A percentile compares a stretch with the other conserved stretches of the same genome.
phyloP scores from a whole-genome alignment of 139 green algal genomes.

The Picochlorum costavermella region DNA sequence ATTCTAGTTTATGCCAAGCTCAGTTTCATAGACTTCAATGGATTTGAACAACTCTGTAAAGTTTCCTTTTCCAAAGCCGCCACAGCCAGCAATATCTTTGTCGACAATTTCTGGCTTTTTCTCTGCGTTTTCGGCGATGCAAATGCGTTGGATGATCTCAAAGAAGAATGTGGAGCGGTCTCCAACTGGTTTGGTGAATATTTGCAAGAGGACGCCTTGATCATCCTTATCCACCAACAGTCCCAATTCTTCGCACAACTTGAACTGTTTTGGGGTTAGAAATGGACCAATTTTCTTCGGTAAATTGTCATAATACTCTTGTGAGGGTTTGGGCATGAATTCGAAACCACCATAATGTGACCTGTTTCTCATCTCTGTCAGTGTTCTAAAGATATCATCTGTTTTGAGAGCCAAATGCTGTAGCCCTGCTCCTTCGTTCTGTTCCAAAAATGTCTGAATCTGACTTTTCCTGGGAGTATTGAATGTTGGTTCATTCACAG shows the following conservation, averaged over 20 bases:
- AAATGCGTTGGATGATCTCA: conserved; percentile 95
- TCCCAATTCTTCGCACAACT: conserved; percentile 78
- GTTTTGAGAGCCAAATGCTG: conserved; percentile 97
- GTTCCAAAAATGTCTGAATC: conserved; percentile 94
- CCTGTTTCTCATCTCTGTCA: conserved; percentile 59
- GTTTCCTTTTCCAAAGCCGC: conserved; percentile 94
- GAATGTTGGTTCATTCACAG: conserved; percentile 94
- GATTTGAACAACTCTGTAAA: conserved; percentile 92
- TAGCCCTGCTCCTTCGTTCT: conserved; percentile 92
- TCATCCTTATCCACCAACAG: conserved; percentile 95
- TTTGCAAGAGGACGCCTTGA: conserved; percentile 92
- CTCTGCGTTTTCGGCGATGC: background rate
- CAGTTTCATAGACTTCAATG: conserved; percentile 63
- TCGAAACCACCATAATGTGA: conserved; percentile 62
- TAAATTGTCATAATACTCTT: conserved; percentile 77
- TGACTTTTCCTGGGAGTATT: conserved; percentile 68
- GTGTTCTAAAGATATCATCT: conserved; percentile 84
- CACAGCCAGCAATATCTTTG: conserved; percentile 85
- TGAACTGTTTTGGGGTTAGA: conserved; percentile 60
- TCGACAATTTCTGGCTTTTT: conserved; percentile 9
- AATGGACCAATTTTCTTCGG: conserved; percentile 49
- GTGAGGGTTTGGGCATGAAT: conserved; percentile 76
- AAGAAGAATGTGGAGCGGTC: conserved; percentile 92
- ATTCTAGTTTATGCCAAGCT: conserved; percentile 32
- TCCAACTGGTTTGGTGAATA: conserved; percentile 82